Base-by-base conservation (phyloP, 2,329 filamentous ascomycete genomes). In the Penicillium sp. region DNA sequence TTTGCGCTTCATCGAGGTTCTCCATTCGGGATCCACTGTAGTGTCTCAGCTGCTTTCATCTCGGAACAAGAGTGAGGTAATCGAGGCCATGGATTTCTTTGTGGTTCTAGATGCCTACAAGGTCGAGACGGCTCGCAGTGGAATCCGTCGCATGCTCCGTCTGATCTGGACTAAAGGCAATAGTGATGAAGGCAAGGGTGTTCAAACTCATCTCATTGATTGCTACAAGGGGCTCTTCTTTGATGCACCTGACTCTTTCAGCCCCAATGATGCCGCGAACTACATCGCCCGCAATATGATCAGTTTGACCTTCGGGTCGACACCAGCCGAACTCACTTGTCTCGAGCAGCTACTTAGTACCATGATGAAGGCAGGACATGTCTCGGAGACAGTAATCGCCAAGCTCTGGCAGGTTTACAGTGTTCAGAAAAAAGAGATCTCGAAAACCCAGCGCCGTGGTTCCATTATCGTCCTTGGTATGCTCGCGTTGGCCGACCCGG, bases 151-250 rank as follows among this genome's bases (percentile, higher is more conserved):
- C 56, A 99, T 99, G 95, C 82, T 99, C 61, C 88, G 93, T 52
- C 82, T 99, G 21, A 99, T 99, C 74, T 99, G 95, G 95, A 99
- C 95, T 62, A 99, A 99, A 78, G 93, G 95, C 66, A 99, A 98
- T 77, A 98, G 92, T 68, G 95, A 99, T 69, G 96, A 99, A 81
- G 95, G 96, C 68, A 99, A 98, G 78, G 95, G 95, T 55, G 93
- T 99, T 2, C 96, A 99, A 72, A 90, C 90, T 2, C 95, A 99
- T 75, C 82, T 99, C 29, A 96, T 99, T 64, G 95, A 99, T 66
- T 96, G 91, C 74, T 99, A 99, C 80, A 95, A 90, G 71, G 87
- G 91, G 21, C 84, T 99, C 1, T 99, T 98, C 77, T 99, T 99
- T 68, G 91, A 96, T 70, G 93, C 96, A 0, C 95, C 95, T 0